Percentiles rank a stretch among this genome's conserved stretches.
These are phyloP conservation scores for Candida krabiensis DNA, from an alignment of 805 yeast genomes.

Conservation along the genomic window DNA sequence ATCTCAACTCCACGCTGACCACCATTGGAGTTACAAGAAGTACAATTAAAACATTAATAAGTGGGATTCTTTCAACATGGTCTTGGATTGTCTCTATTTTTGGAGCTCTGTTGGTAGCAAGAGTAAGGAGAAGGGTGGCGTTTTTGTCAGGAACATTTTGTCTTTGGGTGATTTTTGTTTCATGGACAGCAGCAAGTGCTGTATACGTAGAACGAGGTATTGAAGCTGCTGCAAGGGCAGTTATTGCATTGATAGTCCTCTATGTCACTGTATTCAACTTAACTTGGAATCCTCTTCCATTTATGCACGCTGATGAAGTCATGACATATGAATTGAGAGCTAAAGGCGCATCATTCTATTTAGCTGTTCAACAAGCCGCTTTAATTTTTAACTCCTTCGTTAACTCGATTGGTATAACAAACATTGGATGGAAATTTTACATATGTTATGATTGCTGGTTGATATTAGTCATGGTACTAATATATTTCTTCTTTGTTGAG, in stretches of 20 bases:
- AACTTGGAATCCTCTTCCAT: slow-evolving; percentile 45
- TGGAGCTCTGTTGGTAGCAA: slow-evolving; percentile 25
- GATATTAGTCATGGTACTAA: slow-evolving; percentile 34
- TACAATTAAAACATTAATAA: slow-evolving; percentile 43
- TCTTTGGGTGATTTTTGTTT: slow-evolving; percentile 38
- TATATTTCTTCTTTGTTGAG: slow-evolving; percentile 69
- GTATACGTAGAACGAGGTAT: slow-evolving; percentile 41
- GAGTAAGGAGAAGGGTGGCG: slow-evolving; percentile 35
- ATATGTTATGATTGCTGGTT: slow-evolving; percentile 13
- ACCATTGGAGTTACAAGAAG: slow-evolving; percentile 52
- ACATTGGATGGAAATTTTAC: slow-evolving; percentile 36
- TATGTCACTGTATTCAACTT: slow-evolving; percentile 41
- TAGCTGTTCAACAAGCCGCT: slow-evolving; percentile 6
- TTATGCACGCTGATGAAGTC: slow-evolving; percentile 44
- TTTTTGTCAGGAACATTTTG: slow-evolving; percentile 35
- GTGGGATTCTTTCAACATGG: slow-evolving; percentile 46
- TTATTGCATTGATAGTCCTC: slow-evolving; percentile 50
- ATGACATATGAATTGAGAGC: slow-evolving; percentile 22
- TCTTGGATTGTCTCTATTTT: slow-evolving; percentile 15
- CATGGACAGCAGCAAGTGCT: slow-evolving; percentile 47
- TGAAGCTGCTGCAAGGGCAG: slow-evolving; percentile 44
- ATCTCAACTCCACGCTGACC: slow-evolving; percentile 42
- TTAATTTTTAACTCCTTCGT: slow-evolving; percentile 33
- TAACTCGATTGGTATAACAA: slow-evolving; percentile 36
- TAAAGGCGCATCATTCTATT: slow-evolving; percentile 2